Percentiles rank a stretch among this genome's conserved stretches.
phyloP scores from a whole-genome alignment of 331 rosid genomes.

The Quercus phellos region DNA sequence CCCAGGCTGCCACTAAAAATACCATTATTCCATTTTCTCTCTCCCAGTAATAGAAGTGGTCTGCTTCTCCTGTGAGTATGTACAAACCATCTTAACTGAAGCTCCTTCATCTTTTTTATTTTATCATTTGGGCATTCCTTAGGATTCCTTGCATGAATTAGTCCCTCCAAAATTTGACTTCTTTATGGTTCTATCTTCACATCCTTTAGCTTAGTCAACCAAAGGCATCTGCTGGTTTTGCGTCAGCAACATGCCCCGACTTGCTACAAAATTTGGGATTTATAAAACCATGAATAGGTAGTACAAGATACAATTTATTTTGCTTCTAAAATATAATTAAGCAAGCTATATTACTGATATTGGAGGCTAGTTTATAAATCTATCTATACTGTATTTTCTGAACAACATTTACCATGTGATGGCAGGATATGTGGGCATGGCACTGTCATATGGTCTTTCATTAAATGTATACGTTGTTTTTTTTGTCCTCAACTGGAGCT shows the following conservation, averaged over 20 bases:
- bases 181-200: neutral
- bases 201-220: neutral
- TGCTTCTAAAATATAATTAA: neutral
- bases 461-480: slow-evolving; percentile 7
- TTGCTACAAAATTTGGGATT: neutral
- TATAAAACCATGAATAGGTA: neutral
- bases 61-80: too few relatives aligned
- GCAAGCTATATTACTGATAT: neutral
- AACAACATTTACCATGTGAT: neutral
- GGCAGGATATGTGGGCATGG: slow-evolving; percentile 30
- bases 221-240: neutral
- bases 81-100: neutral
- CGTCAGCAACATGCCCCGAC: neutral
- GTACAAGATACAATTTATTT: neutral
- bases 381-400: neutral
- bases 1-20: neutral
- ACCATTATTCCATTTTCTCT: too few relatives aligned
- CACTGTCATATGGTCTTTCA: slow-evolving; percentile 27
- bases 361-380: neutral
- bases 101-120: neutral
- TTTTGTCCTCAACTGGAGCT: slow-evolving; percentile 22
- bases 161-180: neutral
- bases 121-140: neutral
- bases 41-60: too few relatives aligned
- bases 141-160: neutral